A percentile compares a stretch with the other conserved stretches of the same genome.
These are phyloP conservation scores for Talaromyces funiculosus DNA, from an alignment of 2,329 filamentous ascomycete genomes.

Conservation along the genomic window DNA sequence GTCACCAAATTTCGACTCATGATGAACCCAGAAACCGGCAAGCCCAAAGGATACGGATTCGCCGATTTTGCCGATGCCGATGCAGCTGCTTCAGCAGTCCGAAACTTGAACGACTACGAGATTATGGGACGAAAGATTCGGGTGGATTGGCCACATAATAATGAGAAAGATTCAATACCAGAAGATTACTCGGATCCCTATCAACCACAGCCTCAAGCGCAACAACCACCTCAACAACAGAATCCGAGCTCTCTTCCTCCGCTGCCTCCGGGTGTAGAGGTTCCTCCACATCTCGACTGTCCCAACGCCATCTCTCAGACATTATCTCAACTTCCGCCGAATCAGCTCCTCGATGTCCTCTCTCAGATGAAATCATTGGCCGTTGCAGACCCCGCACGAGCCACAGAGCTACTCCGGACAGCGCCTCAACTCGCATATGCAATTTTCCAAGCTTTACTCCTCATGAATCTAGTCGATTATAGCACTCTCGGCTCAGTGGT, in stretches of 20 bases:
- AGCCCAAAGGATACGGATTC: conserved; percentile 94
- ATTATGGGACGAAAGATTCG: conserved; percentile 90
- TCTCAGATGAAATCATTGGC: conserved; percentile 90
- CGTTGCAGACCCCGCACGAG: conserved; percentile 72
- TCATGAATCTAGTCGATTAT: conserved; percentile 88
- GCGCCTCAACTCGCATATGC: conserved; percentile 92
- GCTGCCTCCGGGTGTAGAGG: conserved; percentile 76
- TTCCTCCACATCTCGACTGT: conserved; percentile 75
- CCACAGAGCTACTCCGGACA: conserved; percentile 77
- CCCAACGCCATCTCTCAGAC: conserved; percentile 90
- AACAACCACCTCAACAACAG: conserved; percentile 33
- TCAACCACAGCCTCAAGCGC: conserved; percentile 27
- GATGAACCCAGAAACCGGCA: conserved; percentile 89
- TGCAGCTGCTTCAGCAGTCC: conserved; percentile 85
- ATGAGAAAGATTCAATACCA: conserved; percentile 62
- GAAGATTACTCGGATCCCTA: conserved; percentile 40
- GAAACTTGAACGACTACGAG: conserved; percentile 92
- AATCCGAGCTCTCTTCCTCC: conserved; percentile 61
- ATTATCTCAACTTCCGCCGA: conserved; percentile 75
- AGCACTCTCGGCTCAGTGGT: conserved; percentile 76
- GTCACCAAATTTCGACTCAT: conserved; percentile 90
- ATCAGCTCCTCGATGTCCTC: conserved; percentile 88
- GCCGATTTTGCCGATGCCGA: conserved; percentile 92
- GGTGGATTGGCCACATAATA: conserved; percentile 94
- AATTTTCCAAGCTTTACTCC: conserved; percentile 85